Evolutionary conservation across 805 yeast species (phyloP), one percentile per base, ranked within the genome.

Genomic region (Yarrowia yakushimensis): DNA sequence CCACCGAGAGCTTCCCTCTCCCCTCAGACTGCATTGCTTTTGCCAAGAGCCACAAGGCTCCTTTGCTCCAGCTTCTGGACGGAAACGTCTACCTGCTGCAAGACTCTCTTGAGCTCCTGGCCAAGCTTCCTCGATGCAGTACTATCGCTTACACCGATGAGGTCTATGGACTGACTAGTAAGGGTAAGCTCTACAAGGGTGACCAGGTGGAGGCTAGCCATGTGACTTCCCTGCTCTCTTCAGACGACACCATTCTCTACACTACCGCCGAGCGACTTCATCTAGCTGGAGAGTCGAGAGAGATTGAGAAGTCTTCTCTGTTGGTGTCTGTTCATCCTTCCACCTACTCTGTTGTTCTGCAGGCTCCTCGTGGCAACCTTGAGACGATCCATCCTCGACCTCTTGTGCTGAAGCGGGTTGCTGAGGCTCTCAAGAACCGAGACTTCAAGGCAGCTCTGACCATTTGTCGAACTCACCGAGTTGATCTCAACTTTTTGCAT

Each of bases 361-460:
- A 94, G 73, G 97, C 97, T 4, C 96, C 96, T 64, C 82, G 99
- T 72, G 99, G 99, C 65, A 94, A 94, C 70, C 77, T 94, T 67
- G 99, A 94, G 73, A 91, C 98, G 0, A 88, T 94, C 18, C 86
- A 84, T 69, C 99, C 99, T 13, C 81, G 99, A 72, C 88, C 94
- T 48, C 85, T 94, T 87, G 96, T 93, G 3, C 76, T 94, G 39
- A 81, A 88, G 12, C 94, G 87, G 22, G 96, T 94, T 25, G 82
- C 99, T 67, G 78, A 81, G 33, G 80, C 81, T 67, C 90, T 94
- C 65, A 77, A 80, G 33, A 75, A 77, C 0, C 78, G 74, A 63
- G 76, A 83, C 34, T 94, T 87, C 69, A 77, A 75, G 50, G 79
- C 79, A n/a, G 99, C 99, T 0, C 91, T 93, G 68, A 67, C 82